Evolutionary conservation across 2,329 filamentous ascomycete genomes (phyloP), one percentile per base, ranked within the genome.

Genomic region (Fusarium begoniae): DNA sequence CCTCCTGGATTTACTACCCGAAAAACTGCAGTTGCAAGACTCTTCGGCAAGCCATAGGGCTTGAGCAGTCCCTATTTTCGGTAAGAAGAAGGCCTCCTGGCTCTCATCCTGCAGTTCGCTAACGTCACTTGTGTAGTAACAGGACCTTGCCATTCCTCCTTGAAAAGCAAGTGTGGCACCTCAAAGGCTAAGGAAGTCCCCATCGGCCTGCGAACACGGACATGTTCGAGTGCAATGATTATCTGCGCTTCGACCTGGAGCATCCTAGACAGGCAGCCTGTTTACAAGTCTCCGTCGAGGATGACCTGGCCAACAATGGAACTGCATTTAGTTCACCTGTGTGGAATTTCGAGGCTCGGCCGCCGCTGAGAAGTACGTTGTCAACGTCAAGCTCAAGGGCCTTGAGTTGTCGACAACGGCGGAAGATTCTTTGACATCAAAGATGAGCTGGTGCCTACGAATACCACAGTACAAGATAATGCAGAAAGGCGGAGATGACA

Each of bases 311-410:
- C 24, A 12, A 22, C 6, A 47, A 22, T 17, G 40, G 11, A 28
- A 8, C 7, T 26, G 58, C 62, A 2, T 60, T 40, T 3, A 14
- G 7, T 41, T 14, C 18, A 51, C 28, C 3, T 5, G 76, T 3
- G 12, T 80, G 7, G 76, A 80, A 14, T 80, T 80, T 32, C 55
- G 67, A 22, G 41, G 65, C 2, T 45, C 30, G 2, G 37, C 59
- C 2, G 68, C 75, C 1, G 26, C 37, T 5, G 15, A 35, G 0
- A 18, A 43, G 0, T 79, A 61, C 6, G 50, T 57, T 2, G 15
- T 22, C 5, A 26, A 41, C 4, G 6, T 35, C 15, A 11, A 17
- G 5, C 20, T 12, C 8, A 20, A 40, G 11, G 22, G 37, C 1
- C 26, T 66, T 17, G n/a, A 11, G 10, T 57, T 6, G 15, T 50